Evolutionary conservation across 2,329 filamentous ascomycete species (phyloP).

Genomic region (Amauroascus verrucosus): DNA sequence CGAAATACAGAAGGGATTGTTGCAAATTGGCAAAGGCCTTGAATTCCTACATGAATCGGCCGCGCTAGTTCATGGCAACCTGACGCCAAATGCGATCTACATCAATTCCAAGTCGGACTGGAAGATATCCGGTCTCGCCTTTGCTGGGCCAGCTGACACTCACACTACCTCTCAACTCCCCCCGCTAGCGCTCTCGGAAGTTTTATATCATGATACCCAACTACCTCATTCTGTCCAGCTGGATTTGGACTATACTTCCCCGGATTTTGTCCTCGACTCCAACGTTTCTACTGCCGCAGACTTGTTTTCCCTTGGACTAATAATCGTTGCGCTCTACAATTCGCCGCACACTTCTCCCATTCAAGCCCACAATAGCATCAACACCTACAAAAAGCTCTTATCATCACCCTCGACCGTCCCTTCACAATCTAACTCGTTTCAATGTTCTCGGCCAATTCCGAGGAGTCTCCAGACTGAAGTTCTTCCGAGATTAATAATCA

Average conservation of each 20-base stretch:
- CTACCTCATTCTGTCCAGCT: constrained; percentile 75
- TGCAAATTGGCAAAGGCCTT: constrained; percentile 86
- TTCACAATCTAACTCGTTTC: constrained; percentile 69
- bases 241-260: constrained; percentile 85
- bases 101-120: constrained; percentile 97
- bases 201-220: constrained; percentile 72
- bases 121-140: constrained; percentile 93
- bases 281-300: constrained; percentile 76
- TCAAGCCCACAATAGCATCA: constrained; percentile 67
- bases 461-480: constrained; percentile 66
- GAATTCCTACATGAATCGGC: constrained; percentile 95
- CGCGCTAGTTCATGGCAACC: constrained; percentile 82
- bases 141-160: constrained; percentile 72
- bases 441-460: constrained; percentile 68
- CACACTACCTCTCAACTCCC: constrained; percentile 64
- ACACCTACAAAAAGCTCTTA: constrained; percentile 77
- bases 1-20: constrained; percentile 89
- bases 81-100: constrained; percentile 87
- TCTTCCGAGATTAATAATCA: constrained; percentile 73
- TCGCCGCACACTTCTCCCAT: constrained; percentile 84
- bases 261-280: constrained; percentile 86
- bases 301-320: constrained; percentile 83
- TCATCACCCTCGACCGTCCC: constrained; percentile 68
- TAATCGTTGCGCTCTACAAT: constrained; percentile 87
- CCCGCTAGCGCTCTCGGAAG: constrained; percentile 72